These are phyloP conservation scores for Pleomassaria siparia DNA, from an alignment of 2,329 filamentous ascomycete species.

Conservation along the genomic window DNA sequence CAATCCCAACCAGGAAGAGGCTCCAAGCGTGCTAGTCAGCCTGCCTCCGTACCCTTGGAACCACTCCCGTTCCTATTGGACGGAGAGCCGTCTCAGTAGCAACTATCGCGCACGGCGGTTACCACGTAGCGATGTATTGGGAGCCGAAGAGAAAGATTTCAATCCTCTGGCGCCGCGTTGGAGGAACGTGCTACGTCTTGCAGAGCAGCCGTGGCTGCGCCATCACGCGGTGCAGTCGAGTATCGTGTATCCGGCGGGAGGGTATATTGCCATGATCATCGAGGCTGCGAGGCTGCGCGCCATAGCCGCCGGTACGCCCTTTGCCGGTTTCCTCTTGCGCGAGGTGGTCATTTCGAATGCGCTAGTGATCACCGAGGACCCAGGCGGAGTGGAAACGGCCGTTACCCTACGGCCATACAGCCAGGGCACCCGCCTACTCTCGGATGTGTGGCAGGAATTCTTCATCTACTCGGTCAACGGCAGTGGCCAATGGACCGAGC, in stretches of 20 bases:
- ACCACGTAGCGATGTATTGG: conserved; percentile 15
- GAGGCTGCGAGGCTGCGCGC: conserved; percentile 27
- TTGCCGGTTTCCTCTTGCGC: neutral
- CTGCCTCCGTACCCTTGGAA: conserved; percentile 20
- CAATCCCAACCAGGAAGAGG: conserved; percentile 21
- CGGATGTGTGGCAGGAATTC: conserved; percentile 38
- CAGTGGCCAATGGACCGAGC: conserved; percentile 58
- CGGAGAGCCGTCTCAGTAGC: conserved; percentile 11
- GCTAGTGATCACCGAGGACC: conserved; percentile 28
- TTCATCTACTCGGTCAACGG: conserved; percentile 57
- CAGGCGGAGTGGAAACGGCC: conserved; percentile 32
- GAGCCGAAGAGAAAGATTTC: neutral
- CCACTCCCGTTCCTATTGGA: conserved; percentile 17
- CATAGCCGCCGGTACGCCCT: neutral
- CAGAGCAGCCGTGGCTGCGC: conserved; percentile 47
- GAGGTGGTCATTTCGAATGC: conserved; percentile 13
- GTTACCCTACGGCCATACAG: neutral
- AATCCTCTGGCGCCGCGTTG: conserved; percentile 9
- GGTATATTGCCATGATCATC: conserved; percentile 46
- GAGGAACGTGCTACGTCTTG: conserved; percentile 29
- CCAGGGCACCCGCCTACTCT: conserved; percentile 1
- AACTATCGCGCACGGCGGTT: conserved; percentile 5
- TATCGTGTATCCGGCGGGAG: conserved; percentile 49
- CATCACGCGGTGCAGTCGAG: conserved; percentile 47
- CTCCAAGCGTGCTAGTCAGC: conserved; percentile 14